Conservation (phyloP, 495 filamentous ascomycete species). For the Podospora bellae-mahoneyi region DNA sequence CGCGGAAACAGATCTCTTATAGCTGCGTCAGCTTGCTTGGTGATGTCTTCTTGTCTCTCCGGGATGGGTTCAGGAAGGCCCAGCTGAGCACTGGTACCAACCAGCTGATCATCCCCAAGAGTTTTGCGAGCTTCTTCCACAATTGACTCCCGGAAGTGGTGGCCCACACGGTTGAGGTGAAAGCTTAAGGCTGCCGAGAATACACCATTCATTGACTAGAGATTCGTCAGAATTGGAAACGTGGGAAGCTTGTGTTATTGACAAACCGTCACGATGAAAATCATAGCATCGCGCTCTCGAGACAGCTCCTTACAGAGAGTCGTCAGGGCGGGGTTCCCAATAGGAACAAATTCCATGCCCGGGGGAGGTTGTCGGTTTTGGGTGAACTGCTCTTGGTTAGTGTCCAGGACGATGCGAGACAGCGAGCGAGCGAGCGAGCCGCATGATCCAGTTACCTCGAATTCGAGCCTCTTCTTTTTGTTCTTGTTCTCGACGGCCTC, state of each 20-base stretch:
- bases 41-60: conserved; percentile 59
- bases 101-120: conserved; percentile 27
- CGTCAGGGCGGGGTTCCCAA: conserved; percentile 73
- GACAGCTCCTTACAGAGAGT: conserved; percentile 76
- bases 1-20: conserved; percentile 82
- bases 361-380: conserved; percentile 53
- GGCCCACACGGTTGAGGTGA: conserved; percentile 75
- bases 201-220: conserved; percentile 15
- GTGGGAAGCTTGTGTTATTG: conserved; percentile 16
- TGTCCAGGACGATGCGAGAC: not conserved
- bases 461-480: conserved; percentile 55
- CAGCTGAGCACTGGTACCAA: conserved; percentile 20
- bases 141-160: conserved; percentile 60
- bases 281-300: conserved; percentile 59
- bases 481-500: conserved; percentile 54
- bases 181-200: conserved; percentile 21
- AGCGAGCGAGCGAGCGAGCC: not conserved
- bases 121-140: conserved; percentile 46
- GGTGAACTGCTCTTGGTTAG: conserved; percentile 43
- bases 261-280: conserved; percentile 78
- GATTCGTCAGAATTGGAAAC: not conserved
- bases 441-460: conserved; percentile 36
- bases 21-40: conserved; percentile 67
- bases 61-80: conserved; percentile 51
- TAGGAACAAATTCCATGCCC: conserved; percentile 83